Conservation (phyloP, 2,329 filamentous ascomycete species). For the Fusarium pseudograminearum region DNA sequence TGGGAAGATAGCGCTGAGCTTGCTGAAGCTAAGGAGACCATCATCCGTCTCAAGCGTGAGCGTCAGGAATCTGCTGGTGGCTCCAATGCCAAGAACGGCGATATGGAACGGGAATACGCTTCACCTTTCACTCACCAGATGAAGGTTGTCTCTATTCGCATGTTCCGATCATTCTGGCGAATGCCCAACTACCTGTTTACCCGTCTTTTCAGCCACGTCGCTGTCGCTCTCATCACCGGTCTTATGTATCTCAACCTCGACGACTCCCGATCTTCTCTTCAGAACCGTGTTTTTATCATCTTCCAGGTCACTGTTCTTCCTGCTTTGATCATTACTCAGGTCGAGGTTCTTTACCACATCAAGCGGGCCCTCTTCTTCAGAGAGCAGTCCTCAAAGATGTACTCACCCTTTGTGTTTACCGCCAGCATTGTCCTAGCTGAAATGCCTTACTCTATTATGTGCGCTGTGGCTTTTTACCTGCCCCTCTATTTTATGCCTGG, state of each 20-base stretch:
- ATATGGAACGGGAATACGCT: slow-evolving; percentile 80
- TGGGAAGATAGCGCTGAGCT: slow-evolving; percentile 81
- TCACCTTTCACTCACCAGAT: slow-evolving; percentile 84
- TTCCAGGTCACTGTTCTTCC: slow-evolving; percentile 91
- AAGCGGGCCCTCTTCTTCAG: slow-evolving; percentile 86
- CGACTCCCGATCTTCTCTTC: slow-evolving; percentile 78
- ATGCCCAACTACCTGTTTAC: slow-evolving; percentile 92
- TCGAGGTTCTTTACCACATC: slow-evolving; percentile 83
- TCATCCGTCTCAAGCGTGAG: slow-evolving; percentile 73
- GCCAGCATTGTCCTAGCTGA: slow-evolving; percentile 84
- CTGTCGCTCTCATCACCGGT: slow-evolving; percentile 82
- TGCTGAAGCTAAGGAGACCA: slow-evolving; percentile 73
- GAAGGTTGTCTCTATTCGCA: slow-evolving; percentile 77
- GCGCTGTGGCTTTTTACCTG: slow-evolving; percentile 83
- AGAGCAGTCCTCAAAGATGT: slow-evolving; percentile 87
- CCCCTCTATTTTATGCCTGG: slow-evolving; percentile 88
- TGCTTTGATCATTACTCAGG: slow-evolving; percentile 83
- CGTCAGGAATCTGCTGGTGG: slow-evolving; percentile 58
- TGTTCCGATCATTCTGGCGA: slow-evolving; percentile 84
- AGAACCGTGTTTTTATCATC: slow-evolving; percentile 89
- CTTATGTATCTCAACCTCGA: slow-evolving; percentile 84
- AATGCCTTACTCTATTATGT: slow-evolving; percentile 85
- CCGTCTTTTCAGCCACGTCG: slow-evolving; percentile 84
- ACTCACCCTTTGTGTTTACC: slow-evolving; percentile 83
- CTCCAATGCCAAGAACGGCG: slow-evolving; percentile 64